Evolutionary conservation across 2,329 filamentous ascomycete species (phyloP).

Genomic region (Penicillium freii): DNA sequence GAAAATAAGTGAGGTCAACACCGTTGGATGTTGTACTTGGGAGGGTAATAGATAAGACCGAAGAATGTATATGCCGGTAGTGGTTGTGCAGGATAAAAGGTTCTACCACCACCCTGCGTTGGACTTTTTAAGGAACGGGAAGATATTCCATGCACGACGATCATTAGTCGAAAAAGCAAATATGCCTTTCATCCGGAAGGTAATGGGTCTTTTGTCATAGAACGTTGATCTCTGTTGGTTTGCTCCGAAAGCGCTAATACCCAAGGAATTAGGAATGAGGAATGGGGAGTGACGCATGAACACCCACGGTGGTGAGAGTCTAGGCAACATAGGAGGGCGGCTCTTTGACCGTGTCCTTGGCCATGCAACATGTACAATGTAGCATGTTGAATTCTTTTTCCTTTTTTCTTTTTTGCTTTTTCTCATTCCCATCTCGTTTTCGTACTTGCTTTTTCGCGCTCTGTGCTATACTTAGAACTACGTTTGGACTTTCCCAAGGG

Average conservation of each 20-base stretch:
- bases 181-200: not conserved
- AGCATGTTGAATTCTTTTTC: not conserved
- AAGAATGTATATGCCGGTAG: not conserved
- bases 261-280: not conserved
- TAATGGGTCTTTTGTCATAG: not conserved
- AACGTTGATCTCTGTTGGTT: not conserved
- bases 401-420: not conserved
- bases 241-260: not conserved
- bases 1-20: not conserved
- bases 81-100: not conserved
- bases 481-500: not conserved
- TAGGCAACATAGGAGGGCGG: not conserved
- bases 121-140: not conserved
- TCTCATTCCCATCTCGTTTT: not conserved
- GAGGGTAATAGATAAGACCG: not conserved
- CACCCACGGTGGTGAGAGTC: not conserved
- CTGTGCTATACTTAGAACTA: slow-evolving; percentile 3
- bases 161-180: not conserved
- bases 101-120: not conserved
- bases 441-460: not conserved
- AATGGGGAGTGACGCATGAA: not conserved
- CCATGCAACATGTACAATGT: not conserved
- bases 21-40: not conserved
- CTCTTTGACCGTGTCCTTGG: not conserved
- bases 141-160: slow-evolving; percentile 5